Base-by-base conservation (phyloP, 129 eudicot genomes). In the Flaveria robusta region DNA sequence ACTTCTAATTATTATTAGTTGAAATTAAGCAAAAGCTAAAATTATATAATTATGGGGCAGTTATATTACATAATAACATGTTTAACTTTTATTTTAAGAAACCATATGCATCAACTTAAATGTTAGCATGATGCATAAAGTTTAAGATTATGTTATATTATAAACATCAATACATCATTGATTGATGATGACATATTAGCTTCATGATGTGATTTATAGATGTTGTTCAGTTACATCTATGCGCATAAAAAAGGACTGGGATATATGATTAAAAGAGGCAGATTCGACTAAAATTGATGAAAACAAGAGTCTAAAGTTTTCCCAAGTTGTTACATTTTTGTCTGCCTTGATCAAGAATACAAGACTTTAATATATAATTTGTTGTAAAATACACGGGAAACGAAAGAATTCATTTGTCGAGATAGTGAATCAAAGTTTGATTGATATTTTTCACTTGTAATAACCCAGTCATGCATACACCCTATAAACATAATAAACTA, bases 11-110 rank as follows among this genome's bases (percentile, higher is more conserved):
- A 52, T 29, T 7, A 71, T 29, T 4, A 71, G 2, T 4, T 4
- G 9, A 51, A 71, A 51, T 51, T 4, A 71, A 31, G 26, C 51
- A 4, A 27, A 45, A 29, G 31, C n/a, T 27, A 70, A 10, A 71
- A 71, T 14, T 65, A n/a, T 71, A 50, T 41, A 29, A 31, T 31
- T 71, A 71, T 51, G 64, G 18, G 29, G 64, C 9, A 9, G 23
- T 24, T 55, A 52, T n/a, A 52, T 11, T 31, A 31, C 37, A 31
- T 4, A 31, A 31, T 31, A 7, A 0, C 5, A 31, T 0, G 37
- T 7, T 31, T 31, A 31, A 31, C 37, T 31, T 31, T 31, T 0
- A 31, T 24, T 24, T 24, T 24, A 1, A 24, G 27, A 1, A 24
- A 24, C 27, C 1, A 1, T 24, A 24, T 24, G 9, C 43, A 5